Percentiles rank a stretch among this genome's conserved stretches.
Evolutionary conservation across 768 basidiomycete genomes (phyloP).

Genomic region (Boletus tylopilopsis): DNA sequence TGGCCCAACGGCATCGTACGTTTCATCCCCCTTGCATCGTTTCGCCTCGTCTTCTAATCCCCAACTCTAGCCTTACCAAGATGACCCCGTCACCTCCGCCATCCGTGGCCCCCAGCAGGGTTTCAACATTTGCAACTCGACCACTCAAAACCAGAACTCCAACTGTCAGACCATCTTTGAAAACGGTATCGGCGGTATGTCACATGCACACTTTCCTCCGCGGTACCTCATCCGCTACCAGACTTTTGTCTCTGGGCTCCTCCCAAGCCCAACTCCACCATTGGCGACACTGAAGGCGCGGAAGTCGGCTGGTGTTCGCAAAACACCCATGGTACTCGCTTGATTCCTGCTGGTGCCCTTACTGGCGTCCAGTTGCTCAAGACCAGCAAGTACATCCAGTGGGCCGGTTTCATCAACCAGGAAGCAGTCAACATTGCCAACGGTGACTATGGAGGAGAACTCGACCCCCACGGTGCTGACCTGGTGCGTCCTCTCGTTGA

Average conservation of each 20-base stretch:
- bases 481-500: slow-evolving; percentile 31
- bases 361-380: slow-evolving; percentile 60
- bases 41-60: background rate
- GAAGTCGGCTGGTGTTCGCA: slow-evolving; percentile 76
- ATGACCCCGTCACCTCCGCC: slow-evolving; percentile 36
- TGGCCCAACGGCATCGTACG: slow-evolving; percentile 43
- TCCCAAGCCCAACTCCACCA: slow-evolving; percentile 41
- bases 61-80: slow-evolving; percentile 49
- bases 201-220: background rate
- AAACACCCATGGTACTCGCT: slow-evolving; percentile 63
- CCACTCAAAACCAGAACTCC: slow-evolving; percentile 58
- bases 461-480: slow-evolving; percentile 76
- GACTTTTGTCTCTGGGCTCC: slow-evolving; percentile 75
- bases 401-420: slow-evolving; percentile 67
- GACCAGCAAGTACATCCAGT: slow-evolving; percentile 55
- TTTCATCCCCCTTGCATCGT: background rate
- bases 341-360: slow-evolving; percentile 63
- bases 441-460: slow-evolving; percentile 69
- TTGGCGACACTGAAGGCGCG: slow-evolving; percentile 63
- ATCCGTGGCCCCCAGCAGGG: slow-evolving; percentile 59
- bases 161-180: slow-evolving; percentile 66
- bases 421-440: slow-evolving; percentile 49
- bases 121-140: slow-evolving; percentile 67
- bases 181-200: slow-evolving; percentile 47
- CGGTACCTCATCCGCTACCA: slow-evolving; percentile 34